phyloP scores from a whole-genome alignment of 768 basidiomycete species.

The Lentinula guzmanii region DNA sequence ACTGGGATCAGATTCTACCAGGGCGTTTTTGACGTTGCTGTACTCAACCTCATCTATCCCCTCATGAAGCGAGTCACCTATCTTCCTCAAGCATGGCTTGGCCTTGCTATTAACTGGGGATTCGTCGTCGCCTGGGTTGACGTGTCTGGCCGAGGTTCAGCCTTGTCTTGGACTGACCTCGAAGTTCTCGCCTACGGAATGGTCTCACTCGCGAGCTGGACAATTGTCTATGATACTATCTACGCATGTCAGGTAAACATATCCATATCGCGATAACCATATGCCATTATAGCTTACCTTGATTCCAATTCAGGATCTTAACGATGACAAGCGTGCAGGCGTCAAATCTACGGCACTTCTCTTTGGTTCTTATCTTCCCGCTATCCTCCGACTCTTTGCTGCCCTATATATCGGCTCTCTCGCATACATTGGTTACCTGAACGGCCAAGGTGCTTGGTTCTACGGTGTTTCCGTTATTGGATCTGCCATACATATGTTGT shows the following conservation, averaged over 20 bases:
- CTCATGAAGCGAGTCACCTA: conserved; percentile 22
- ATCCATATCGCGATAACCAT: conserved; percentile 9
- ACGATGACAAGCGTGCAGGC: conserved; percentile 50
- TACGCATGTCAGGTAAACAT: conserved; percentile 41
- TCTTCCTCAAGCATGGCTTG: conserved; percentile 24
- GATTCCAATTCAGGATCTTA: conserved; percentile 31
- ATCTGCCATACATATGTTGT: conserved; percentile 11
- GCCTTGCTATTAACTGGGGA: conserved; percentile 16
- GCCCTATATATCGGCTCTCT: conserved; percentile 17
- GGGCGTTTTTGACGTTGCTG: conserved; percentile 15
- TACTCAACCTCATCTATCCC: conserved; percentile 18
- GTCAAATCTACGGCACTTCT: conserved; percentile 60
- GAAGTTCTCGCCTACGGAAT: conserved; percentile 3
- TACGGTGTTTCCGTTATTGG: conserved; percentile 13
- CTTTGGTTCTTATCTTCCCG: conserved; percentile 40
- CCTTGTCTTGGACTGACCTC: not conserved
- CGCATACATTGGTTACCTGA: conserved; percentile 19
- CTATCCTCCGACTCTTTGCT: conserved; percentile 37
- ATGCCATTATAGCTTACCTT: not conserved
- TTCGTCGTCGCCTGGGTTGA: conserved; percentile 17
- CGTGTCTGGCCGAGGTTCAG: conserved; percentile 8
- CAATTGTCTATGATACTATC: conserved; percentile 37
- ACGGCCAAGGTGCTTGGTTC: conserved; percentile 15
- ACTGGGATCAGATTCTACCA: conserved; percentile 8
- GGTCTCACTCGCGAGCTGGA: conserved; percentile 11